Base-by-base conservation (phyloP, 495 filamentous ascomycete species). In the Copromyces sp. region DNA sequence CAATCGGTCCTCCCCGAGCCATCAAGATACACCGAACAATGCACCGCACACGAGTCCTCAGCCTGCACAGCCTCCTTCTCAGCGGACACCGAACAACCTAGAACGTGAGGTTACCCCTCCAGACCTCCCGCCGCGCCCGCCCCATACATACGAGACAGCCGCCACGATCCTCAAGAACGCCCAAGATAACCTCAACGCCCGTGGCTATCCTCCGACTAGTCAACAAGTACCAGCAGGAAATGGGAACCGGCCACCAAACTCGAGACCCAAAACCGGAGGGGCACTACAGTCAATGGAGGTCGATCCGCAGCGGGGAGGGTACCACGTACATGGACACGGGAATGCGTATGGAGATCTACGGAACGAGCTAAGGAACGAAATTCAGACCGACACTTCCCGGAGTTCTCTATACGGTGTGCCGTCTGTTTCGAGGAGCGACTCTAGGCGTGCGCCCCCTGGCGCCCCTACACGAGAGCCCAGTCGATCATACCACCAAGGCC, bases 391-490 rank as follows among this genome's bases (percentile, higher is more conserved):
- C 75, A 86, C 87, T n/a, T 89, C 89, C 40, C 87, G 87, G 61
- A 87, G 89, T 3, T 90, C 90, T 9, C 82, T 86, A 71, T 86
- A 87, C 41, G 87, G 86, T 16, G 83, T 83, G 44, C 83, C 86
- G 38, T 17, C 53, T 16, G 29, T 65, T 65, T 79, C 84, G 40
- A 87, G 89, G 68, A 86, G 83, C 75, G 88, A 89, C 73, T 89
- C 90, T 20, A 86, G 91, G 75, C 85, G 86, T 47, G 87, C 87
- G n/a, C 85, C 90, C 76, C 87, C 91, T 72, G 90, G 87, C 4
- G 85, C 91, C 17, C 90, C 89, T 7, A 85, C 87, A 41, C 86
- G 92, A 76, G 91, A 95, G 75, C 84, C 86, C 41, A 94, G 89
- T 77, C 90, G 91, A 90, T 76, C 89, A 88, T 65, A 65, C 53